Evolutionary conservation across 495 filamentous ascomycete genomes (phyloP).

Genomic region (Zalerion maritima): DNA sequence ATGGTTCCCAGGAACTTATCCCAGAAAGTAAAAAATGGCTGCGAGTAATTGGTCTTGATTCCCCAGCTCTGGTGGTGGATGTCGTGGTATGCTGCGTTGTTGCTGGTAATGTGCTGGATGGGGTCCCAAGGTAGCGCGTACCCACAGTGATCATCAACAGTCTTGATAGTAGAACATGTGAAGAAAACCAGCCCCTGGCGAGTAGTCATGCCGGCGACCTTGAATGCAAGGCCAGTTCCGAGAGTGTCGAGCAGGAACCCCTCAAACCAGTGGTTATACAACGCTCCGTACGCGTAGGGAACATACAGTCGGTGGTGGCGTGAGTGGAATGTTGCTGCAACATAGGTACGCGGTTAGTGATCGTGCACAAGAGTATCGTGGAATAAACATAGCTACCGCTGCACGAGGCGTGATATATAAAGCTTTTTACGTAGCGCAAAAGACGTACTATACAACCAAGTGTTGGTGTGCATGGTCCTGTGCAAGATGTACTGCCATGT

Average conservation of each 20-base stretch:
- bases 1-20: constrained; percentile 56
- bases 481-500: constrained; percentile 97
- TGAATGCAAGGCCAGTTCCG: constrained; percentile 69
- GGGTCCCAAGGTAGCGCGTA: constrained; percentile 94
- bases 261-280: constrained; percentile 92
- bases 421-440: not conserved
- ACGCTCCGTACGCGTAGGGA: constrained; percentile 89
- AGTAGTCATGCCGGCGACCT: constrained; percentile 57
- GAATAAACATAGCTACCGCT: not conserved
- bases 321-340: constrained; percentile 69
- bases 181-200: constrained; percentile 80
- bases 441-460: constrained; percentile 85
- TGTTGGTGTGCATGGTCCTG: constrained; percentile 85
- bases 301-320: constrained; percentile 93
- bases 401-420: not conserved
- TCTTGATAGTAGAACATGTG: constrained; percentile 75
- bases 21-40: constrained; percentile 84
- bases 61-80: constrained; percentile 99
- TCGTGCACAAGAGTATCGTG: not conserved
- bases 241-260: constrained; percentile 86
- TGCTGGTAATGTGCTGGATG: constrained; percentile 74
- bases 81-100: constrained; percentile 92
- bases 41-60: constrained; percentile 68
- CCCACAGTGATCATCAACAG: constrained; percentile 93
- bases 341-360: constrained; percentile 8